Conservation (phyloP, 352 stramenopile species). For the Phytophthora aleatoria region DNA sequence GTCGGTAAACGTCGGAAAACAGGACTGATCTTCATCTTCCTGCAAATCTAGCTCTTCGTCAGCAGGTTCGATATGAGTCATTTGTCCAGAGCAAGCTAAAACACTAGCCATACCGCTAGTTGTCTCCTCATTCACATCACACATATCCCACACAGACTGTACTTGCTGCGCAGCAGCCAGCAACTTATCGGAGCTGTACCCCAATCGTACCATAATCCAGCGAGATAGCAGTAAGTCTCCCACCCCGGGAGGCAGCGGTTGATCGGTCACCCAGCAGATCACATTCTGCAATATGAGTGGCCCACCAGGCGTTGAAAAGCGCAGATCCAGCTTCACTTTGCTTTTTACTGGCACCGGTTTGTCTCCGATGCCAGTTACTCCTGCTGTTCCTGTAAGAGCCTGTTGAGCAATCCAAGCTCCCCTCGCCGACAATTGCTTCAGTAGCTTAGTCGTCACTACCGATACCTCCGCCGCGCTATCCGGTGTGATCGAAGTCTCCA, state of each 20-base stretch:
- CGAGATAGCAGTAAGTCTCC: no score
- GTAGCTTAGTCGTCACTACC: slow-evolving; percentile 14
- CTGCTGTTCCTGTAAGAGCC: background rate
- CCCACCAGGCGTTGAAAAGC: slow-evolving; percentile 17
- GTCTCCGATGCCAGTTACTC: slow-evolving; percentile 8
- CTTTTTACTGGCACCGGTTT: slow-evolving; percentile 6
- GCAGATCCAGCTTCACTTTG: slow-evolving; percentile 20
- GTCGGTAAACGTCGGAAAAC: slow-evolving; percentile 1
- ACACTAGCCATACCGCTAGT: background rate
- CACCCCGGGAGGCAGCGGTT: no score
- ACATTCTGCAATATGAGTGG: slow-evolving; percentile 13
- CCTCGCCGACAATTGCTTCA: slow-evolving; percentile 3
- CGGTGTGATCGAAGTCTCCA: slow-evolving; percentile 3
- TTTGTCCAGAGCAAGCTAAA: background rate
- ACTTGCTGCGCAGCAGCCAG: no score
- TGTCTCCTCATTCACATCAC: slow-evolving; percentile 4
- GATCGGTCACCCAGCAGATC: no score
- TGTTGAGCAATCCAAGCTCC: slow-evolving; percentile 5
- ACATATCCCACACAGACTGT: no score
- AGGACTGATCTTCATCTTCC: slow-evolving; percentile 12
- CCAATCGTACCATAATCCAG: no score
- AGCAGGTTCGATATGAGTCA: background rate
- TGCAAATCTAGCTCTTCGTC: slow-evolving; percentile 7
- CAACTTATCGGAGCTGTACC: no score
- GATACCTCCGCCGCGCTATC: slow-evolving; percentile 16